These are phyloP conservation scores for Lotus japonicus DNA, from an alignment of 306 rosid species.

Conservation along the genomic window DNA sequence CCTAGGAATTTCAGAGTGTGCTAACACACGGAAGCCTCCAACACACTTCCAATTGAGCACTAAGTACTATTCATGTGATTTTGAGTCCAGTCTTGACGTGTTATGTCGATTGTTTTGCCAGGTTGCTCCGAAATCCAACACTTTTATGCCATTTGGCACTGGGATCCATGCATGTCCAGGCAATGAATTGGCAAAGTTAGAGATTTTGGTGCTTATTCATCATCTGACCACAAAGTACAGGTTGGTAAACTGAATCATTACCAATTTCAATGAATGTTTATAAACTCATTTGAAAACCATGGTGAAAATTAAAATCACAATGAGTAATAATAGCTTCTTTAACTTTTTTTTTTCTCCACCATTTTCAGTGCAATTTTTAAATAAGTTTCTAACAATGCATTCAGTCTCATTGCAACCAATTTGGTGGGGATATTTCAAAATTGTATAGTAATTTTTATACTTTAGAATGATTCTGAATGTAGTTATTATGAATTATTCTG, in stretches of 20 bases:
- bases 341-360: too few relatives aligned
- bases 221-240: constrained; percentile 83
- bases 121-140: constrained; percentile 78
- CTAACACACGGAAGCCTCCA: too few relatives aligned
- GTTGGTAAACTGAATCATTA: constrained; percentile 24
- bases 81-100: background rate
- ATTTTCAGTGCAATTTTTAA: too few relatives aligned
- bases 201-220: constrained; percentile 76
- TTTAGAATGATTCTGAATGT: background rate
- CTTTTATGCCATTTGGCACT: constrained; percentile 88
- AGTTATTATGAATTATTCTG: constrained; percentile 6
- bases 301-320: too few relatives aligned
- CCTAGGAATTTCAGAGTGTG: too few relatives aligned
- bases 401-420: background rate
- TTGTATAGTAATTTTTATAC: background rate
- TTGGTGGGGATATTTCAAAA: background rate
- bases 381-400: too few relatives aligned
- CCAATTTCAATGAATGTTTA: too few relatives aligned
- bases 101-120: constrained; percentile 22
- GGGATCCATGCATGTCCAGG: constrained; percentile 97
- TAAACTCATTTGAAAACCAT: too few relatives aligned
- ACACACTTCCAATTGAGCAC: too few relatives aligned
- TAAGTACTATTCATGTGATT: background rate
- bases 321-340: too few relatives aligned
- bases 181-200: constrained; percentile 88